Conservation (phyloP, 306 rosid species). For the Oxytropis ochrocephala region DNA sequence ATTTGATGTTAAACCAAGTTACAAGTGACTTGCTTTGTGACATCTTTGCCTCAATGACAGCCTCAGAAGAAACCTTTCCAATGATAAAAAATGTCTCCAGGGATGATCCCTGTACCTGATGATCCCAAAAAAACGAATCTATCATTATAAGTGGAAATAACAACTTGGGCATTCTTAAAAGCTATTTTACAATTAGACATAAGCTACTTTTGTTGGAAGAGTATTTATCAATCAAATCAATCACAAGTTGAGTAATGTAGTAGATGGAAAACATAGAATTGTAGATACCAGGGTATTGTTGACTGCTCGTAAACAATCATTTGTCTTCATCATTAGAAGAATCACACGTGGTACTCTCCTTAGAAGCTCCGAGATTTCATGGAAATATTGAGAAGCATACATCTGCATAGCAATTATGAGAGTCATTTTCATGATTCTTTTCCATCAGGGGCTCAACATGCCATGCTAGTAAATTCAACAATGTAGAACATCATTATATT, state of each 20-base stretch:
- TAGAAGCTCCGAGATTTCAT: slow-evolving; percentile 87
- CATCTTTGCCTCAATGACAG: slow-evolving; percentile 66
- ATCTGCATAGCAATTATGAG: slow-evolving; percentile 46
- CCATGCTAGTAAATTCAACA: slow-evolving; percentile 8
- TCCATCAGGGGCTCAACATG: slow-evolving; percentile 3
- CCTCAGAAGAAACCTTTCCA: slow-evolving; percentile 87
- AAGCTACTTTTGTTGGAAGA: slow-evolving; percentile 18
- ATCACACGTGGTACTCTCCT: slow-evolving; percentile 89
- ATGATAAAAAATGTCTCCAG: slow-evolving; percentile 72
- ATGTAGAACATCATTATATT: background rate
- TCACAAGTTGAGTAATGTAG: slow-evolving; percentile 5
- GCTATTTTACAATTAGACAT: background rate
- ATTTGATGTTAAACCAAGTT: slow-evolving; percentile 42
- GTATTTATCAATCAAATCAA: slow-evolving; percentile 5
- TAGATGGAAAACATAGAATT: slow-evolving; percentile 17
- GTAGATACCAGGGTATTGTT: slow-evolving; percentile 69
- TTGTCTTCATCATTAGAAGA: slow-evolving; percentile 94
- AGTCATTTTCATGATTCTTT: slow-evolving; percentile 15
- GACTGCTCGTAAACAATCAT: slow-evolving; percentile 92
- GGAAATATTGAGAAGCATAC: slow-evolving; percentile 90
- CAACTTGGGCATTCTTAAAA: background rate
- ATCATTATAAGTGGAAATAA: background rate
- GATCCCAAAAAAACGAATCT: background rate
- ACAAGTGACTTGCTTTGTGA: slow-evolving; percentile 51
- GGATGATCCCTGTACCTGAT: slow-evolving; percentile 86